phyloP scores from a whole-genome alignment of 164 flowering plant species.

The Vitis rupestris region DNA sequence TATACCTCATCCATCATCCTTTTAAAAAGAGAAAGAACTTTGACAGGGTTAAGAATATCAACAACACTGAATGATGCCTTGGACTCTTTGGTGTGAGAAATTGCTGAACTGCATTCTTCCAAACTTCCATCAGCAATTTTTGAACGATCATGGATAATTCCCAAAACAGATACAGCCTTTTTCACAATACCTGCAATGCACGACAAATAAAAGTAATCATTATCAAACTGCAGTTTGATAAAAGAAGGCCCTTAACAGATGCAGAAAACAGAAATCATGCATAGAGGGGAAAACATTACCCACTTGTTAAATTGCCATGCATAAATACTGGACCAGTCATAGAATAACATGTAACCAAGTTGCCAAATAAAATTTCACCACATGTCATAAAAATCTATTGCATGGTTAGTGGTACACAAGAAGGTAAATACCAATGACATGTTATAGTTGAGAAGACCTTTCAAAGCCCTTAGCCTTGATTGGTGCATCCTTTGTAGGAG shows the following conservation, averaged over 20 bases:
- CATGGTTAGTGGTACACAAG: no score
- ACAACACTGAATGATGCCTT: constrained; percentile 31
- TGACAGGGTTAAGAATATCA: constrained; percentile 50
- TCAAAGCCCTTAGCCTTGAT: no score
- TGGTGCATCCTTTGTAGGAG: no score
- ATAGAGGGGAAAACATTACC: not conserved
- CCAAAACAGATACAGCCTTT: constrained; percentile 36
- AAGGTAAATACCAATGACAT: no score
- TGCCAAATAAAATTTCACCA: no score
- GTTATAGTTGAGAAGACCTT: no score
- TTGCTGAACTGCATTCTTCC: constrained; percentile 49
- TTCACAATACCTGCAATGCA: constrained; percentile 64
- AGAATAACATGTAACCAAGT: no score
- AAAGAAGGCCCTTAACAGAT: not conserved
- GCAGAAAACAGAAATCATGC: not conserved
- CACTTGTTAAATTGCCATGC: no score
- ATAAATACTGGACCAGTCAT: no score
- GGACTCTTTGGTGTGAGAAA: constrained; percentile 51
- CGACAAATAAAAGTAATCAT: not conserved
- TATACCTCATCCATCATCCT: constrained; percentile 80
- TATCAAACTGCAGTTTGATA: not conserved
- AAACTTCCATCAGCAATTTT: constrained; percentile 36
- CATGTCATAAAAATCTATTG: no score
- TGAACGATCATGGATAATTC: constrained; percentile 64
- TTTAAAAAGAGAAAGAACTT: constrained; percentile 61